phyloP scores from a whole-genome alignment of 805 yeast species.

The Millerozyma acaciae region DNA sequence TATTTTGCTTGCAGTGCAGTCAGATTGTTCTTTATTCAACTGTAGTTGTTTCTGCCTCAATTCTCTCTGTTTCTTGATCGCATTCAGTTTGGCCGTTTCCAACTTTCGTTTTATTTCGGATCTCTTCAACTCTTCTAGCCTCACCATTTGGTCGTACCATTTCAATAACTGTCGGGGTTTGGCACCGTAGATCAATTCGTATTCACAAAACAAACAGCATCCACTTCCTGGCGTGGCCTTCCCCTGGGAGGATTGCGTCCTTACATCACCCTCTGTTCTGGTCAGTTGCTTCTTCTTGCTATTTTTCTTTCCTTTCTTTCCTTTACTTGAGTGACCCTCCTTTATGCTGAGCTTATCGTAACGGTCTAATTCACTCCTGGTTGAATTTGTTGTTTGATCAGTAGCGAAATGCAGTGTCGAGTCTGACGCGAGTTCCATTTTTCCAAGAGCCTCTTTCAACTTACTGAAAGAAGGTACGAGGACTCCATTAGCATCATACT shows the following conservation, averaged over 20 bases:
- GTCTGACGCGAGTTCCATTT: not conserved
- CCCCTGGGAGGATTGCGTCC: not conserved
- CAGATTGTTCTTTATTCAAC: no score
- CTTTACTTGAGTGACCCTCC: constrained; percentile 1
- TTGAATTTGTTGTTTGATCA: no score
- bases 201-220: constrained; percentile 50
- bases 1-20: no score
- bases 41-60: constrained; percentile 11
- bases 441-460: constrained; percentile 18
- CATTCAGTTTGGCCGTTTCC: constrained; percentile 35
- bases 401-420: no score
- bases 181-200: constrained; percentile 47
- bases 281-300: constrained; percentile 16
- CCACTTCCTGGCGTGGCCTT: not conserved
- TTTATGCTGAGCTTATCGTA: not conserved
- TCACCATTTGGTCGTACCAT: constrained; percentile 41
- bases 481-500: constrained; percentile 39
- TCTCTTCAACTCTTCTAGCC: constrained; percentile 28
- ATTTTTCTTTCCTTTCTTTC: constrained; percentile 18
- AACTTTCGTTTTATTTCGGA: constrained; percentile 33
- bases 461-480: constrained; percentile 37
- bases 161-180: constrained; percentile 49
- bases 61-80: constrained; percentile 22
- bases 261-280: not conserved
- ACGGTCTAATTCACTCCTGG: no score